phyloP scores from a whole-genome alignment of 148 eudicot species.

The Simmondsia chinensis region DNA sequence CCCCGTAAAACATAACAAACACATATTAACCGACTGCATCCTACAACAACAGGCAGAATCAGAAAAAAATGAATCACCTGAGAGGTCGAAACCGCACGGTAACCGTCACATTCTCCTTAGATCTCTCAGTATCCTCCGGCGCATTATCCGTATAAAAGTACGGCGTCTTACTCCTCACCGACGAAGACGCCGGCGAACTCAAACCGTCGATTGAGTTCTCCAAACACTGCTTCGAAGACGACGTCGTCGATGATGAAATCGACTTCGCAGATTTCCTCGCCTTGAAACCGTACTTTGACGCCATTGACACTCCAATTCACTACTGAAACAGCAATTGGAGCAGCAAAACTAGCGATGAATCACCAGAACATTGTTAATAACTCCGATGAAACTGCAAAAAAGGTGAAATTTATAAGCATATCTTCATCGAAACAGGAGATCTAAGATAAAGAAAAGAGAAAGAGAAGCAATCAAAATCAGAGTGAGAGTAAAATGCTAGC shows the following conservation, averaged over 20 bases:
- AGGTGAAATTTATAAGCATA: slow-evolving; percentile 1
- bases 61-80: slow-evolving; percentile 32
- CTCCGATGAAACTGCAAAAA: neutral
- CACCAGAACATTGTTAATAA: neutral
- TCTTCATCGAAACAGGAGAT: slow-evolving; percentile 3
- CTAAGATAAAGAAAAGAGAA: slow-evolving; percentile 9
- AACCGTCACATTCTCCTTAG: slow-evolving; percentile 91
- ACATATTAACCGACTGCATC: slow-evolving; percentile 19
- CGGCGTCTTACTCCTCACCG: slow-evolving; percentile 52
- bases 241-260: slow-evolving; percentile 59
- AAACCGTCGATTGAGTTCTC: slow-evolving; percentile 48
- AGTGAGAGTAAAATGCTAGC: slow-evolving; percentile 16
- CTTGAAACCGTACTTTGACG: slow-evolving; percentile 43
- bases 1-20: slow-evolving; percentile 11
- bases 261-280: slow-evolving; percentile 46
- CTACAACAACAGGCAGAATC: neutral
- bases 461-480: slow-evolving; percentile 15
- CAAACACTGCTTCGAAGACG: slow-evolving; percentile 55
- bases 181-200: slow-evolving; percentile 61
- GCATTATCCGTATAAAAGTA: slow-evolving; percentile 34
- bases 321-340: neutral
- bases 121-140: slow-evolving; percentile 42
- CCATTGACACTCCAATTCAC: slow-evolving; percentile 29
- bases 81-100: slow-evolving; percentile 97
- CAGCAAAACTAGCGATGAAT: neutral